Evolutionary conservation across 371 early-diverging fungal species (phyloP).

Genomic region (Funneliformis caledonium): DNA sequence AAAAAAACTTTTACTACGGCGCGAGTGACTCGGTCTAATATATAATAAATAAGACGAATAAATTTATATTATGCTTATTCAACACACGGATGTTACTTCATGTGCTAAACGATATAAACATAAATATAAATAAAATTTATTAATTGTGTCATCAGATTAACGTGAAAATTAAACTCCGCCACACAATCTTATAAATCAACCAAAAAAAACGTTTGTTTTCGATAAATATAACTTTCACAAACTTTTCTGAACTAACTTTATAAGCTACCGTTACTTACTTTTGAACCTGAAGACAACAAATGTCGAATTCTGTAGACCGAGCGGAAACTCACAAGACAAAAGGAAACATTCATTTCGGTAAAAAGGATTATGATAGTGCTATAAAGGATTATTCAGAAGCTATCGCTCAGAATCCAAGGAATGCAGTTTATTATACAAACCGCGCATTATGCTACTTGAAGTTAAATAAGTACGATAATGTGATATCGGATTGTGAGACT

Average conservation of each 20-base stretch:
- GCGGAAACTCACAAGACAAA: slow-evolving; percentile 49
- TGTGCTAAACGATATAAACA: no score
- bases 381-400: slow-evolving; percentile 71
- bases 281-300: not conserved
- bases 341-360: slow-evolving; percentile 59
- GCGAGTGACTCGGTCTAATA: no score
- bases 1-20: no score
- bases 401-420: slow-evolving; percentile 64
- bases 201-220: no score
- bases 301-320: not conserved
- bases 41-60: no score
- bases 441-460: slow-evolving; percentile 73
- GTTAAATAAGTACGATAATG: slow-evolving; percentile 60
- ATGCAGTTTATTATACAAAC: slow-evolving; percentile 74
- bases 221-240: no score
- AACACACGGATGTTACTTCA: no score
- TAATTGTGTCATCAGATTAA: no score
- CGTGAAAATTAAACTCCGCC: no score
- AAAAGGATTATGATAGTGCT: slow-evolving; percentile 63
- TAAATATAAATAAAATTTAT: no score
- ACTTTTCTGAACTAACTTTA: not conserved
- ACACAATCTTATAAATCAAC: no score
- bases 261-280: not conserved
- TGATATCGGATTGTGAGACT: slow-evolving; percentile 63
- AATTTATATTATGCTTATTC: no score